Conservation (phyloP, 306 rosid genomes). For the Vigna nakashimae region DNA sequence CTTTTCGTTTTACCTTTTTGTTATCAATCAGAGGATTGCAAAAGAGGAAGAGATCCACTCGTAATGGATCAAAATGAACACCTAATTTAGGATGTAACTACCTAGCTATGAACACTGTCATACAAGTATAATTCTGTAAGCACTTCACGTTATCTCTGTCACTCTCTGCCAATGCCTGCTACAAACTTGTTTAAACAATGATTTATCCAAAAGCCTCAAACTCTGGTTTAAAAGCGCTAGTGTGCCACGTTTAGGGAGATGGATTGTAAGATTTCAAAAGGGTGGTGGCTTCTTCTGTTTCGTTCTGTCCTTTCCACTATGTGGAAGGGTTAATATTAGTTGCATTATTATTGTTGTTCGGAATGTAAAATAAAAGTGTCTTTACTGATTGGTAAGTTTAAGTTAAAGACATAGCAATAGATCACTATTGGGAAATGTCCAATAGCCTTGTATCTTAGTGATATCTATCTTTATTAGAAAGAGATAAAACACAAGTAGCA, state of each 20-base stretch:
- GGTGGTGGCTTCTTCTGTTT: not conserved
- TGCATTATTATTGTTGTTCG: not conserved
- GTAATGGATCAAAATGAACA: conserved; percentile 12
- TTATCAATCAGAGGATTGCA: not conserved
- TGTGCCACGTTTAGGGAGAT: conserved; percentile 9
- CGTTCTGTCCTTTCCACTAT: conserved; percentile 25
- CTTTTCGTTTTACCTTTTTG: not conserved
- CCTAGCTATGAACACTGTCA: conserved; percentile 23
- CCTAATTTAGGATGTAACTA: not conserved
- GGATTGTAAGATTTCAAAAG: not conserved
- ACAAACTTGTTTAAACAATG: not conserved
- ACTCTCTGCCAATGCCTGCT: not conserved
- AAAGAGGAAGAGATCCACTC: conserved; percentile 13
- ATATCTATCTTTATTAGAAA: not conserved
- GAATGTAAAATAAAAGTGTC: not conserved
- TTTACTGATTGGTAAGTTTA: conserved; percentile 5
- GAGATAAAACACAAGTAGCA: no score
- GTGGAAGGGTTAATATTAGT: not conserved
- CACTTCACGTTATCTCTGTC: not conserved
- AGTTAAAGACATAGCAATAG: not conserved
- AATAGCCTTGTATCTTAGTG: not conserved
- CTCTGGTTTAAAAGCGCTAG: not conserved
- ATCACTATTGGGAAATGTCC: not conserved
- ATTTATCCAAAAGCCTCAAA: not conserved
- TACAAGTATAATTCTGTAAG: not conserved